Conservation (phyloP, 164 flowering plant species). For the Tetracentron sinense region DNA sequence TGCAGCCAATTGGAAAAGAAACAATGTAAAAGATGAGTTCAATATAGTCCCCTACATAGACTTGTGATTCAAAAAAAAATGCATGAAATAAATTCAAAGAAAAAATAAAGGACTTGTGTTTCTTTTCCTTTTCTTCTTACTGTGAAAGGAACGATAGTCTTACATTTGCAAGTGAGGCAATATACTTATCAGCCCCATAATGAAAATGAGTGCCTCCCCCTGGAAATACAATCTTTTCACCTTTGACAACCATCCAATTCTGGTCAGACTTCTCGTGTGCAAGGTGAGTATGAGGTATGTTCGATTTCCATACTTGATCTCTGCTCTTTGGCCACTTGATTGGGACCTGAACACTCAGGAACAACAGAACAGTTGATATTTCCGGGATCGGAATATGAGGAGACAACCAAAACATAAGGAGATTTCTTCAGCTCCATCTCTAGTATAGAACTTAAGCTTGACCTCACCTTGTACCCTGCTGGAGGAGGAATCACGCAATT, state of each 20-base stretch:
- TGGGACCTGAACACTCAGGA: slow-evolving; percentile 50
- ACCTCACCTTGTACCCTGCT: slow-evolving; percentile 71
- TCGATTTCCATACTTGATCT: slow-evolving; percentile 90
- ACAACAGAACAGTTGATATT: slow-evolving; percentile 2
- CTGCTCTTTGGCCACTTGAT: slow-evolving; percentile 93
- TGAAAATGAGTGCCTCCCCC: slow-evolving; percentile 97
- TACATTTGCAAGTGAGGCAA: slow-evolving; percentile 74
- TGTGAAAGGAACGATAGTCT: slow-evolving; percentile 20
- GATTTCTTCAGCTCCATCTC: slow-evolving; percentile 2
- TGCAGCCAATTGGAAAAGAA: neutral
- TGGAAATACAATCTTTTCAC: slow-evolving; percentile 74
- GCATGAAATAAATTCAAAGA: too few species aligned
- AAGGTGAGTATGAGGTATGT: slow-evolving; percentile 94
- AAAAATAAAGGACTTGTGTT: too few species aligned
- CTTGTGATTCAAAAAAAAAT: neutral
- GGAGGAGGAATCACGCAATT: slow-evolving; percentile 95
- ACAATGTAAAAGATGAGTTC: neutral
- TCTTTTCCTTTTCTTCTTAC: neutral
- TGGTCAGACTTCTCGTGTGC: too few species aligned
- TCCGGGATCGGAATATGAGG: neutral
- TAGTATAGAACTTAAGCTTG: neutral
- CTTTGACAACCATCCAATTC: slow-evolving; percentile 96
- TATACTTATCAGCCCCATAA: slow-evolving; percentile 87
- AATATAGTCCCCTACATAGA: neutral
- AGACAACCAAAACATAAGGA: neutral